These are phyloP conservation scores for Penicillium atrosanguineum DNA, from an alignment of 495 filamentous ascomycete genomes.

Conservation along the genomic window DNA sequence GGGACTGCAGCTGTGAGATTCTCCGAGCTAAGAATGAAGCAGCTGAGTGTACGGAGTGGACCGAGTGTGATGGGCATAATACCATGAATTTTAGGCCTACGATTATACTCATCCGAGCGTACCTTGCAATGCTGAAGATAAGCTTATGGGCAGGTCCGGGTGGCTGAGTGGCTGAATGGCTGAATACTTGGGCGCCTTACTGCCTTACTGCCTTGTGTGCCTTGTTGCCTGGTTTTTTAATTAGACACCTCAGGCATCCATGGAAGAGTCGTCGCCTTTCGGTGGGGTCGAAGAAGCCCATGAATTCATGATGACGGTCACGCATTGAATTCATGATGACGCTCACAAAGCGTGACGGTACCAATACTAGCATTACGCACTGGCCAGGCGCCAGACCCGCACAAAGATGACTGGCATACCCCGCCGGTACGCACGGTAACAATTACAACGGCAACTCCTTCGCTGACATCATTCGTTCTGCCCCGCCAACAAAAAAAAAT, in stretches of 20 bases:
- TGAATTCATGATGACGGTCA: constrained; percentile 21
- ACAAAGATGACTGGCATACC: neutral
- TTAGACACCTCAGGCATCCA: neutral
- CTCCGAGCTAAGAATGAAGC: no score
- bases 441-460: neutral
- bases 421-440: constrained; percentile 1
- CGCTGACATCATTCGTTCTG: constrained; percentile 23
- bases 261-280: neutral
- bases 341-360: constrained; percentile 11
- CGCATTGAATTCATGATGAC: constrained; percentile 24
- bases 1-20: no score
- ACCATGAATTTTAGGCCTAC: no score
- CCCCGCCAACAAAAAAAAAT: constrained; percentile 26
- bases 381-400: neutral
- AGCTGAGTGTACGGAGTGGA: no score
- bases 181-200: no score
- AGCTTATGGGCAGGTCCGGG: neutral
- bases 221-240: neutral
- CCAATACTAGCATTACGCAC: constrained; percentile 12
- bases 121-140: neutral
- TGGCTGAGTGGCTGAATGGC: neutral
- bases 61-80: neutral
- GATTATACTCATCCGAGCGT: neutral
- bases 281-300: neutral
- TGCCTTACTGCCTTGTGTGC: neutral